These are phyloP conservation scores for Scolecobasidium constrictum DNA, from an alignment of 2,329 filamentous ascomycete species.

Conservation along the genomic window DNA sequence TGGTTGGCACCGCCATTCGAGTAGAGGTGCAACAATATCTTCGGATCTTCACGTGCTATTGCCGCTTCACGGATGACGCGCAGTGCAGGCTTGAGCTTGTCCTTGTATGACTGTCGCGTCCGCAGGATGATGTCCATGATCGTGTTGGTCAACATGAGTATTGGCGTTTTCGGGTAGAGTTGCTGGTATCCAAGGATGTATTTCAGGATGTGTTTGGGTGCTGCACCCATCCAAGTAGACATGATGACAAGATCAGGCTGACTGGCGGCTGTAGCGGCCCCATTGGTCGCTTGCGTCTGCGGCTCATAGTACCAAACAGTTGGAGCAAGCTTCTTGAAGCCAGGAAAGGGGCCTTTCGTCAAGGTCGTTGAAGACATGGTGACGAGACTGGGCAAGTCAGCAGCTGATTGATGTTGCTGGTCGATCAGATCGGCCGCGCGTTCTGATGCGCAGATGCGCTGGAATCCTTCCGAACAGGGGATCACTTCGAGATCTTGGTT, in stretches of 20 bases:
- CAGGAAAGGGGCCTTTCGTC: conserved; percentile 2
- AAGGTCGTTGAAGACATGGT: background rate
- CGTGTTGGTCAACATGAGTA: conserved; percentile 19
- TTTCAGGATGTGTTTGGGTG: conserved; percentile 20
- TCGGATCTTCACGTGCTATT: background rate
- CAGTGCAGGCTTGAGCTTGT: conserved; percentile 12
- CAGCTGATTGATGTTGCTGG: too few species aligned
- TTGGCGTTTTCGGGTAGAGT: conserved; percentile 16
- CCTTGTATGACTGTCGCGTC: conserved; percentile 7
- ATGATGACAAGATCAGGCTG: conserved; percentile 13
- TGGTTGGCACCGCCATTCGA: conserved; percentile 23
- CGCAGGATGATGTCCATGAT: conserved; percentile 14
- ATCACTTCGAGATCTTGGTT: too few species aligned
- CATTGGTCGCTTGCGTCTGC: background rate
- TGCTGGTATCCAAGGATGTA: conserved; percentile 19
- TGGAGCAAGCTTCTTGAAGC: conserved; percentile 6
- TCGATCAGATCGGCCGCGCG: too few species aligned
- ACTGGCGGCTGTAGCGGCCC: background rate
- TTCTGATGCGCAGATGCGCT: too few species aligned
- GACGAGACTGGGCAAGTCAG: too few species aligned
- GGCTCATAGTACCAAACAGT: conserved; percentile 7
- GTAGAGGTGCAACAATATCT: conserved; percentile 20
- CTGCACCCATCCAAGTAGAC: conserved; percentile 21
- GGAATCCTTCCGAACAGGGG: too few species aligned
- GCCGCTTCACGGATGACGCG: conserved; percentile 12